These are phyloP conservation scores for Leishmania martiniquensis DNA, from an alignment of 208 protist species.

Conservation along the genomic window DNA sequence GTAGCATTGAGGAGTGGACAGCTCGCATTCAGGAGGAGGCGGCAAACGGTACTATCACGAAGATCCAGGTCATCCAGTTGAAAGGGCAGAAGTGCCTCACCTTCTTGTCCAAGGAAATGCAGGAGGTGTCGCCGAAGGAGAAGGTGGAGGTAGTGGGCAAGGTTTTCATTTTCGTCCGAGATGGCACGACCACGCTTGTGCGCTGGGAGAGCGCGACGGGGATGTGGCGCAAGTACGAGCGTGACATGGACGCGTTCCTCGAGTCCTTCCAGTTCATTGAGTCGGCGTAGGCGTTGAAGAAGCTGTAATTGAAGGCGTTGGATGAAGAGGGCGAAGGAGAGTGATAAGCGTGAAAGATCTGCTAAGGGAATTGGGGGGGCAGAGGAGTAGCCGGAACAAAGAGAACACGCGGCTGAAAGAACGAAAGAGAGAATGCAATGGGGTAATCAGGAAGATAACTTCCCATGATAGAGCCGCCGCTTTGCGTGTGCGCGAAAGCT, in stretches of 20 bases:
- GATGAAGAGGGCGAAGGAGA: not conserved
- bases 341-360: not conserved
- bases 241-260: constrained; percentile 62
- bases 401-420: not conserved
- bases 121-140: constrained; percentile 68
- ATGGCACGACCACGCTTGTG: constrained; percentile 65
- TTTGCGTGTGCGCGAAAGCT: not conserved
- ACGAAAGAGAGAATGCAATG: not conserved
- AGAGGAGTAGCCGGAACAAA: not conserved
- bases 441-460: not conserved
- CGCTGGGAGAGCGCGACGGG: constrained; percentile 65
- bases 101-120: constrained; percentile 78
- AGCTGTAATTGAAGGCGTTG: not conserved
- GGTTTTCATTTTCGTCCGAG: constrained; percentile 74
- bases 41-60: constrained; percentile 46
- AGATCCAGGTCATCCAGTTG: constrained; percentile 41
- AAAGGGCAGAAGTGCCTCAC: constrained; percentile 63
- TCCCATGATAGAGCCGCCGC: not conserved
- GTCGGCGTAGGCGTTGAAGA: constrained; percentile 15
- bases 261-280: constrained; percentile 58
- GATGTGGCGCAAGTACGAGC: constrained; percentile 70
- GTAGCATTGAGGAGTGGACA: constrained; percentile 65
- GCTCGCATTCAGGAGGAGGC: constrained; percentile 62
- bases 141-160: constrained; percentile 62
- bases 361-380: not conserved